A percentile compares a stretch with the other conserved stretches of the same genome.
phyloP scores from a whole-genome alignment of 176 grass and related monocot genomes.

The Alloteropsis semialata region DNA sequence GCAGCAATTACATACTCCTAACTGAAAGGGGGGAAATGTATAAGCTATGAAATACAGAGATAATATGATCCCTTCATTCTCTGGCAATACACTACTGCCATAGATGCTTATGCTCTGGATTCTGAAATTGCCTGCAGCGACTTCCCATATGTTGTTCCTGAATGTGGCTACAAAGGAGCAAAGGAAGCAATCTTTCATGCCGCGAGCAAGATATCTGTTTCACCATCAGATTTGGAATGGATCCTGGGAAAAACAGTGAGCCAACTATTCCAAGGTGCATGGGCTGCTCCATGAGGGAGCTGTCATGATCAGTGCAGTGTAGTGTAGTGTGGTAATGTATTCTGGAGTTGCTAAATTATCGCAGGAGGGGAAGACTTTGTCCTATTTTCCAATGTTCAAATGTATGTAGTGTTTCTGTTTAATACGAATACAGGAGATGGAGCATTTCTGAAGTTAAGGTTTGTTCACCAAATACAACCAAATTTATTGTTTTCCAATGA shows the following conservation, averaged over 20 bases:
- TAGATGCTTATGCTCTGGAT: not conserved
- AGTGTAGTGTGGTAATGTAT: not conserved
- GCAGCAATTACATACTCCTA: not conserved
- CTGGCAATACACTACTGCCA: not conserved
- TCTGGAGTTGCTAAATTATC: not conserved
- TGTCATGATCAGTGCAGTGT: not conserved
- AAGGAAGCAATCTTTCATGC: conserved; percentile 52
- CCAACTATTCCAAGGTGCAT: conserved; percentile 56
- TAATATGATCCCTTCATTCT: not conserved
- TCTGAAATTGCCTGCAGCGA: conserved; percentile 55
- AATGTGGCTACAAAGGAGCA: conserved; percentile 85
- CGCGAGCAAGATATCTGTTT: conserved; percentile 36
- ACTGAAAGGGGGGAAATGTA: not conserved
- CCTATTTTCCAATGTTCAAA: not conserved
- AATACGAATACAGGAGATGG: not conserved
- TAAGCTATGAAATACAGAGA: not conserved
- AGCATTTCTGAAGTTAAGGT: not conserved
- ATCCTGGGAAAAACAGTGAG: conserved; percentile 63
- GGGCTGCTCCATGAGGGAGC: conserved; percentile 29
- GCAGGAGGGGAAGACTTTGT: not conserved
- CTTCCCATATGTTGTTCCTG: conserved; percentile 66
- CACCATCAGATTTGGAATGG: conserved; percentile 58
- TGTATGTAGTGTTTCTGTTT: not conserved
- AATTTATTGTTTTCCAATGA: not conserved
- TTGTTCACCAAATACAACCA: not conserved